Evolutionary conservation across 2,329 filamentous ascomycete species (phyloP).

Genomic region (Aspergillus amoenus): DNA sequence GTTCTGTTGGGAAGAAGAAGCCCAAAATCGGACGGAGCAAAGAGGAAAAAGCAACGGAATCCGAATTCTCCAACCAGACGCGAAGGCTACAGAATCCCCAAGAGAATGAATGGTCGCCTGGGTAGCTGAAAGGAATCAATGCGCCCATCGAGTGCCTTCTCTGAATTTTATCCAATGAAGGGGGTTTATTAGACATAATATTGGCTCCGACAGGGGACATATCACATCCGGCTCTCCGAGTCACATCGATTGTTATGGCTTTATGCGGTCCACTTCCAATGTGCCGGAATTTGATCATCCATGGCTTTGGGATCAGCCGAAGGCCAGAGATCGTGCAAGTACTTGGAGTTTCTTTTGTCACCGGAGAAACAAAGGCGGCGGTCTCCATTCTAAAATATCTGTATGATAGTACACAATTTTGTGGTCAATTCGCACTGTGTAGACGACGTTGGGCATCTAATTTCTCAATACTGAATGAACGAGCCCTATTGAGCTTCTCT

Average conservation of each 20-base stretch:
- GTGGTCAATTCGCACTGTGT: no score
- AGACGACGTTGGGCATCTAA: background rate
- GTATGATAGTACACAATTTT: background rate
- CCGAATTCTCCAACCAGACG: background rate
- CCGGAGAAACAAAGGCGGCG: background rate
- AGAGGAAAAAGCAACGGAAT: constrained; percentile 1
- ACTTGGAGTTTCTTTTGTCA: background rate
- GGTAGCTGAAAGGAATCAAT: background rate
- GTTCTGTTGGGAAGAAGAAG: background rate
- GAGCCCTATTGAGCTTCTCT: background rate
- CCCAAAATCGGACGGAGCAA: background rate
- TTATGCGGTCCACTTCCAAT: background rate
- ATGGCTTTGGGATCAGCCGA: background rate
- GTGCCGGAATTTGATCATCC: background rate
- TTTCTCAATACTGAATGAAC: background rate
- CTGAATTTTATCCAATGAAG: background rate
- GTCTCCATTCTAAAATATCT: background rate
- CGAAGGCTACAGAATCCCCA: background rate
- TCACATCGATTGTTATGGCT: background rate
- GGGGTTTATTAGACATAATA: background rate
- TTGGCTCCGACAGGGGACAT: background rate
- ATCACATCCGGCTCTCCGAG: background rate
- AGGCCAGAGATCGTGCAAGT: background rate
- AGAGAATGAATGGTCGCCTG: background rate
- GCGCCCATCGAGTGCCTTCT: background rate